phyloP scores from a whole-genome alignment of 2,329 filamentous ascomycete genomes.

The Capronia americana region DNA sequence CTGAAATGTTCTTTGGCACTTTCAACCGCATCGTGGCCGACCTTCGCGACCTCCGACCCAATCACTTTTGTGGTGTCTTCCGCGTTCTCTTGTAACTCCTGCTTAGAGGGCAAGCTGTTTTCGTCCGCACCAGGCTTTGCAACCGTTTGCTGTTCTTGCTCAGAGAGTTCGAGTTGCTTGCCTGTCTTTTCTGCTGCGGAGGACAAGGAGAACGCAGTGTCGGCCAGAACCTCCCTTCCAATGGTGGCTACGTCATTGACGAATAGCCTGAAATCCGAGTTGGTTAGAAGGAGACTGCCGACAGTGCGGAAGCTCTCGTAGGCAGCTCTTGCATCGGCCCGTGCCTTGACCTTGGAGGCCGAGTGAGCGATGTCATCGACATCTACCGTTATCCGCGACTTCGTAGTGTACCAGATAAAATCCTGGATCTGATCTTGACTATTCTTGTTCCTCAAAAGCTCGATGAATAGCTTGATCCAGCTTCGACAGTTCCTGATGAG shows the following conservation, averaged over 20 bases:
- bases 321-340: constrained; percentile 74
- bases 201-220: constrained; percentile 81
- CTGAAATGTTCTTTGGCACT: constrained; percentile 77
- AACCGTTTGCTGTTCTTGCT: constrained; percentile 63
- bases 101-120: constrained; percentile 58
- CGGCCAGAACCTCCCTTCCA: constrained; percentile 82
- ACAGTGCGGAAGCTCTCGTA: constrained; percentile 85
- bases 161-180: constrained; percentile 72
- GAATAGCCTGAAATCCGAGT: constrained; percentile 87
- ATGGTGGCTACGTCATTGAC: constrained; percentile 79
- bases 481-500: constrained; percentile 74
- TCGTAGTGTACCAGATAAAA: constrained; percentile 82
- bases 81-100: constrained; percentile 68
- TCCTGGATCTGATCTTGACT: constrained; percentile 84
- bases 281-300: constrained; percentile 82
- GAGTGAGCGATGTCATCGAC: constrained; percentile 66
- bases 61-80: constrained; percentile 58
- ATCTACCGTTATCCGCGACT: constrained; percentile 74
- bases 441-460: constrained; percentile 84
- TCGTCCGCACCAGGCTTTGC: constrained; percentile 53
- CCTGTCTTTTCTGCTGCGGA: constrained; percentile 76
- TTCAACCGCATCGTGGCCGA: constrained; percentile 64
- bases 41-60: constrained; percentile 47
- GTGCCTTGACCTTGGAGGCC: constrained; percentile 67
- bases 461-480: constrained; percentile 79